Evolutionary conservation across 139 green algal genomes (phyloP).

Genomic region (Chlorella sp.): DNA sequence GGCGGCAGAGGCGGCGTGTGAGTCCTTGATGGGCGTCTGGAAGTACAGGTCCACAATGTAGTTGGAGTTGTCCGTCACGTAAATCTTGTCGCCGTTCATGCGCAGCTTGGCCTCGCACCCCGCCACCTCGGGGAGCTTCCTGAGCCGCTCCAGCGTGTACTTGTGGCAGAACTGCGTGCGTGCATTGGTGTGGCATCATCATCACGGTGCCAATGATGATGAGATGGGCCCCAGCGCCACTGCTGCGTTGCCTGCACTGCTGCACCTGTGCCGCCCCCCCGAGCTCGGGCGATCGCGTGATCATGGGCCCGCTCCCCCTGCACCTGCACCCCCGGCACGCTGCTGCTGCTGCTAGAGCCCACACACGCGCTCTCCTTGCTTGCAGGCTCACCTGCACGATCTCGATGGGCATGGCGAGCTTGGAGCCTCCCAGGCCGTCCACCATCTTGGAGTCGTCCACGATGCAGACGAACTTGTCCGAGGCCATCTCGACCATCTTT

Average conservation of each 20-base stretch:
- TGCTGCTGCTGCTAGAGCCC: too few species aligned
- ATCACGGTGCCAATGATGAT: too few species aligned
- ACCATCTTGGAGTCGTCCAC: constrained; percentile 98
- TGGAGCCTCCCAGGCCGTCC: constrained; percentile 75
- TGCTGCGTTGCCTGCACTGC: too few species aligned
- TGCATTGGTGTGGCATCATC: too few species aligned
- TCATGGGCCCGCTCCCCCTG: too few species aligned
- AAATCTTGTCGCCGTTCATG: constrained; percentile 90
- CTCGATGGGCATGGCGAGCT: constrained; percentile 96
- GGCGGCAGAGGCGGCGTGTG: constrained; percentile 67
- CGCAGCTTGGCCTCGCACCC: constrained; percentile 87
- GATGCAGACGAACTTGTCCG: constrained; percentile 92
- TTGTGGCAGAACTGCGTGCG: constrained; percentile 90
- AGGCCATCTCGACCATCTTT: constrained; percentile 96
- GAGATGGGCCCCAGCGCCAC: too few species aligned
- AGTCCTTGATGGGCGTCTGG: constrained; percentile 66
- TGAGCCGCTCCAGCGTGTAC: constrained; percentile 71
- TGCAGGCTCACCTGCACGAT: constrained; percentile 56
- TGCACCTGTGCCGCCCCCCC: too few species aligned
- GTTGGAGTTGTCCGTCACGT: constrained; percentile 99
- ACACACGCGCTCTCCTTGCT: background rate
- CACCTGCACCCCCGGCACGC: too few species aligned
- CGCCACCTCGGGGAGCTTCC: constrained; percentile 58
- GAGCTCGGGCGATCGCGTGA: too few species aligned
- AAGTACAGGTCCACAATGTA: constrained; percentile 99